Conservation (phyloP, 805 yeast species). For the Yarrowia yakushimensis region DNA sequence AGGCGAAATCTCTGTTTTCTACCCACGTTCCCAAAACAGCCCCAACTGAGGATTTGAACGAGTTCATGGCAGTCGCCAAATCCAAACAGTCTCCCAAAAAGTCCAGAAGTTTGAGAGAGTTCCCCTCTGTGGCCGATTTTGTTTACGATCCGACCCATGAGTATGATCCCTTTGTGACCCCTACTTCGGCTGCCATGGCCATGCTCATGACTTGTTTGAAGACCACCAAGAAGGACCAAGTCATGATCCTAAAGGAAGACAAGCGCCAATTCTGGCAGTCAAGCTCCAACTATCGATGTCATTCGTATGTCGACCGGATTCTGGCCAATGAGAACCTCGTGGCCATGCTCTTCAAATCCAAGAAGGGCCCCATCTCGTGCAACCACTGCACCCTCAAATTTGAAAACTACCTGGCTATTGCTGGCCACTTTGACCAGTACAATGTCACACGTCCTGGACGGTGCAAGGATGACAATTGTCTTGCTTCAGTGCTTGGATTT, state of each 20-base stretch:
- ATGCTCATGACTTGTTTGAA: neutral
- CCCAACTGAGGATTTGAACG: neutral
- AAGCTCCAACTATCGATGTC: neutral
- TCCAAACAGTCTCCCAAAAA: neutral
- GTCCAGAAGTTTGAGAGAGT: neutral
- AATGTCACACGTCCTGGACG: neutral
- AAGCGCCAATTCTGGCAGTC: neutral
- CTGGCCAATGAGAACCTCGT: neutral
- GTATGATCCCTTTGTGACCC: neutral
- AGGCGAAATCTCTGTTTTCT: neutral
- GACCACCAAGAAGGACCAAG: neutral
- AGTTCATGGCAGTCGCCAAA: neutral
- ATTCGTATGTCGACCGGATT: neutral
- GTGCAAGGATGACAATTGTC: neutral
- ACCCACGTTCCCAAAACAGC: neutral
- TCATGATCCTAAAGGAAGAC: neutral
- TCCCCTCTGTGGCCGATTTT: neutral
- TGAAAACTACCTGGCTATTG: neutral
- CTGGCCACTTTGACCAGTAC: neutral
- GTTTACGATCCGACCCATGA: neutral
- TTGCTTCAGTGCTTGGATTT: neutral
- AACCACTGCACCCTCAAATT: neutral
- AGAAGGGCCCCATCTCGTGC: conserved; percentile 8
- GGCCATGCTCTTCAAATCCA: neutral
- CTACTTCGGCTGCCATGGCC: neutral